Base-by-base conservation (phyloP, 179 eudicot genomes). In the Drosera spatulata region DNA sequence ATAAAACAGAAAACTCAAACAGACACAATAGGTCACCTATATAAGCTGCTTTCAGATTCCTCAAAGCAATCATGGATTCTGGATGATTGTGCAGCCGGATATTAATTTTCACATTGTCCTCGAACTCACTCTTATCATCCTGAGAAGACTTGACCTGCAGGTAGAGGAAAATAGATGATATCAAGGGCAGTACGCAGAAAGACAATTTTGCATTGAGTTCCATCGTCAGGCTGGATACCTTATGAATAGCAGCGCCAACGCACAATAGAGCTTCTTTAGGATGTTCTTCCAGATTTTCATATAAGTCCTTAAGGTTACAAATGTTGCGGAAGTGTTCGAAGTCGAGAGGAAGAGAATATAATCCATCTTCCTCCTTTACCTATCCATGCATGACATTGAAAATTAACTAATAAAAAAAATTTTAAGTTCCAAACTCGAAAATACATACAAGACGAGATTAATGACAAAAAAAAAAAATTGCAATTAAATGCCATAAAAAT, bases 11-110 rank as follows among this genome's bases (percentile, higher is more conserved):
- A 10, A 0, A 64, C 11, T 51, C 48, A 53, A 62, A 60, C 39
- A 58, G 50, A 46, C 52, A 58, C 39, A 45, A 10, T 37, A 58
- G 41, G 50, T 63, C 81, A 91, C 98, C 98, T 73, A 93, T 93
- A 77, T 93, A 93, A 73, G 96, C 95, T 38, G 96, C 96, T 82
- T 88, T 93, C 22, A 93, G 79, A 78, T 86, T 84, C 79, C 75
- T 88, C 77, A 93, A 77, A 58, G 99, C 82, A 71, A 89, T 84
- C 81, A 81, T 64, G 33, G 91, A 84, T 69, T 88, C 88, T 53
- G 85, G 93, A 69, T 81, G 70, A 69, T 81, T 93, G 74, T 84
- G 83, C 57, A 89, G 78, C 61, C 99, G 86, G 61, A 93, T 77
- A 65, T 82, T 89, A 39, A 93, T 75, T 70, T 80, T 93, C 61